These are phyloP conservation scores for Candida albicans DNA, from an alignment of 1,139 yeast genomes.

Conservation along the genomic window DNA sequence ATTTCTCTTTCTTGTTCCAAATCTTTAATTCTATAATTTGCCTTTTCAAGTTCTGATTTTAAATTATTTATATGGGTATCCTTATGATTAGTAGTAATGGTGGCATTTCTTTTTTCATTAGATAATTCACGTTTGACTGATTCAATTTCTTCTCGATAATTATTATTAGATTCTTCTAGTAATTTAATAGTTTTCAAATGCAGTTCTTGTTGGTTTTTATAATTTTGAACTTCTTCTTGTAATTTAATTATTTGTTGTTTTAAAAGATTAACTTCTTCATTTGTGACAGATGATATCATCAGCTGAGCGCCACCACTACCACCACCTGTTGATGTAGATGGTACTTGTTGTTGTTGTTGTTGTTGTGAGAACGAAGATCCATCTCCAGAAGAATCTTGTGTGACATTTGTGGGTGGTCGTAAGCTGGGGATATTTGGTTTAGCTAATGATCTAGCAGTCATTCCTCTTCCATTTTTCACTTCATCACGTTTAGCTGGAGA, in stretches of 20 bases:
- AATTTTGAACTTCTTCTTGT: slow-evolving; percentile 38
- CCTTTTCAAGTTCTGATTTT: slow-evolving; percentile 14
- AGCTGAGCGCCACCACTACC: too few relatives aligned
- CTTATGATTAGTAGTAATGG: slow-evolving; percentile 12
- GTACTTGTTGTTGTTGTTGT: background rate
- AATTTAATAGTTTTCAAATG: slow-evolving; percentile 6
- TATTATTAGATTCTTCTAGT: slow-evolving; percentile 8
- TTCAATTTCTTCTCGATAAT: slow-evolving; percentile 11
- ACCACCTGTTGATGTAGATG: slow-evolving; percentile 1
- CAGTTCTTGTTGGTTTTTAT: slow-evolving; percentile 8
- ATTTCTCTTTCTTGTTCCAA: slow-evolving; percentile 16
- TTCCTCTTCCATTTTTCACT: slow-evolving; percentile 35
- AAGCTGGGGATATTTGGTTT: slow-evolving; percentile 19
- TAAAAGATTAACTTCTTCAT: slow-evolving; percentile 32
- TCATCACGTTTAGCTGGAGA: slow-evolving; percentile 58
- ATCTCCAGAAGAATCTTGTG: background rate
- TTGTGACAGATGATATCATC: slow-evolving; percentile 1
- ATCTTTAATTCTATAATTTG: slow-evolving; percentile 17
- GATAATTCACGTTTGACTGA: slow-evolving; percentile 10
- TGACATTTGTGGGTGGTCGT: slow-evolving; percentile 13
- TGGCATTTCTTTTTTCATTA: slow-evolving; percentile 10
- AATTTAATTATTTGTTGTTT: slow-evolving; percentile 44
- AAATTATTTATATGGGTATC: slow-evolving; percentile 14
- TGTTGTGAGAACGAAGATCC: background rate
- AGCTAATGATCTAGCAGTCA: slow-evolving; percentile 39